These are phyloP conservation scores for Phyllosticta paracitricarpa DNA, from an alignment of 2,329 filamentous ascomycete species.

Conservation along the genomic window DNA sequence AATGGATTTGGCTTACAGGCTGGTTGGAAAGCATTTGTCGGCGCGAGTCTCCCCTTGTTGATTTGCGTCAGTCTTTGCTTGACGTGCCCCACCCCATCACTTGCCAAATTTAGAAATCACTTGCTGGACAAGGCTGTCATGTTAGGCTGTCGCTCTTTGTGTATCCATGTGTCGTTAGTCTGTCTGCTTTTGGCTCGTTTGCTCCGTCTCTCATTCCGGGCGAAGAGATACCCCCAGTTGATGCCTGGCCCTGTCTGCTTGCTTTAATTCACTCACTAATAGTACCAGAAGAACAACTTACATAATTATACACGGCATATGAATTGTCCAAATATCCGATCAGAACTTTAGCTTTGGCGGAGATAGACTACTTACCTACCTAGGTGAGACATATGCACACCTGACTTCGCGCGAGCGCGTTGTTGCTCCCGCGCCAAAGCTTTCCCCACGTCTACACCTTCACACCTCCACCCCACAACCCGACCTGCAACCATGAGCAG, in stretches of 20 bases:
- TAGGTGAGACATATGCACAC: neutral
- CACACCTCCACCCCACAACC: neutral
- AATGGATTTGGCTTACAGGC: neutral
- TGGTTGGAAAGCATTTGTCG: neutral
- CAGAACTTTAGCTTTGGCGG: neutral
- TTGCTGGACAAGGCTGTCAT: neutral
- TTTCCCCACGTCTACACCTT: neutral
- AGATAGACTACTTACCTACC: neutral
- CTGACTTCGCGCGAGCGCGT: neutral
- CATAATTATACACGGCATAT: neutral
- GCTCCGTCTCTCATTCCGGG: neutral
- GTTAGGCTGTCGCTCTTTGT: neutral
- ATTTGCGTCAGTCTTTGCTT: neutral
- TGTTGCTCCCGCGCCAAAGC: neutral
- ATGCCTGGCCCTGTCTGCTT: neutral
- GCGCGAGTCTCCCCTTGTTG: neutral
- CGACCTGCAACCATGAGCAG: slow-evolving; percentile 48
- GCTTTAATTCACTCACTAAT: neutral
- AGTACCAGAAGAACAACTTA: neutral
- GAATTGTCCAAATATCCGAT: neutral
- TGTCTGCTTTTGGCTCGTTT: neutral
- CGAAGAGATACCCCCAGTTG: neutral
- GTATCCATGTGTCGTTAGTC: neutral
- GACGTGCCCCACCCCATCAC: neutral
- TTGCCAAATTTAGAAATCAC: neutral